These are phyloP conservation scores for Saccharomyces hybrid DNA, from an alignment of 1,139 yeast genomes.

Conservation along the genomic window DNA sequence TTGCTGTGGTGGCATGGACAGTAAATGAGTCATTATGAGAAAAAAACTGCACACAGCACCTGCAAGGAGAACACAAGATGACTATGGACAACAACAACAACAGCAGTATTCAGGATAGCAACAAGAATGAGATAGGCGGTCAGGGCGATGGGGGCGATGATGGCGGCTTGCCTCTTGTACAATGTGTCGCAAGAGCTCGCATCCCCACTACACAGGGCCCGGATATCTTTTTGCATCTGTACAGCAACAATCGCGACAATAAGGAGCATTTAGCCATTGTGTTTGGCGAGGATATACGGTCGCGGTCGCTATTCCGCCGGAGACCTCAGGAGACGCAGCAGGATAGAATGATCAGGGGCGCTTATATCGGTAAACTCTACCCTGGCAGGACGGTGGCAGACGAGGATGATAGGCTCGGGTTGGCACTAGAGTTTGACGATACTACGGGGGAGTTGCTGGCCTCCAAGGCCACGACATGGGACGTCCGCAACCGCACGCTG, in stretches of 20 bases:
- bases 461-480: constrained; percentile 33
- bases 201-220: constrained; percentile 40
- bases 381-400: constrained; percentile 80
- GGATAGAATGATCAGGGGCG: constrained; percentile 96
- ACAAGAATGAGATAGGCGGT: constrained; percentile 2
- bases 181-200: constrained; percentile 82
- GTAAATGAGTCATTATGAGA: not conserved
- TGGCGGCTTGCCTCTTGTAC: constrained; percentile 54
- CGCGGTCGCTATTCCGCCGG: constrained; percentile 55
- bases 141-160: not conserved
- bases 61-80: not conserved
- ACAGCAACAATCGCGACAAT: constrained; percentile 74
- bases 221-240: constrained; percentile 85
- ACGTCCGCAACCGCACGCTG: constrained; percentile 37
- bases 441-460: constrained; percentile 44
- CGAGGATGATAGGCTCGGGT: constrained; percentile 42
- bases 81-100: not conserved
- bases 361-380: constrained; percentile 78
- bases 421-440: constrained; percentile 41
- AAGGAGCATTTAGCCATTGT: constrained; percentile 97
- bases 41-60: not conserved
- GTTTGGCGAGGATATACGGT: constrained; percentile 85
- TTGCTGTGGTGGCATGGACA: not conserved
- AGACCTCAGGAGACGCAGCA: constrained; percentile 73
- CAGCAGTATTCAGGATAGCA: not conserved